phyloP scores from a whole-genome alignment of 2,329 filamentous ascomycete species.

The Neofusicoccum laricinum region DNA sequence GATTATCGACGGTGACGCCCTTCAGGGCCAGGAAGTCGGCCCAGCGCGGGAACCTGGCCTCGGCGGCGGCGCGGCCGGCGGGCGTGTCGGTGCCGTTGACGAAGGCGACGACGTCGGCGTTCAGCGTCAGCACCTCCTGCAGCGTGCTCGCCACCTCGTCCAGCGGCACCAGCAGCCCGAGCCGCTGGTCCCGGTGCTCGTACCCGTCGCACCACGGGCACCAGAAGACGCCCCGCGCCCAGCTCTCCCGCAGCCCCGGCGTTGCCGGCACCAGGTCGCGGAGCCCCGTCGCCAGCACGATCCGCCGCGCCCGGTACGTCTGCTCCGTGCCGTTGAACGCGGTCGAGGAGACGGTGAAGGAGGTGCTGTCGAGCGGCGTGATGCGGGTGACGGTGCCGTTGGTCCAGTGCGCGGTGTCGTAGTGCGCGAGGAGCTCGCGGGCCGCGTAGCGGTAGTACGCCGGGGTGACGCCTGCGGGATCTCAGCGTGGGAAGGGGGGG shows the following conservation, averaged over 20 bases:
- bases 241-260: background rate
- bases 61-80: background rate
- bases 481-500: background rate
- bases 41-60: background rate
- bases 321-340: too few relatives aligned
- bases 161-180: background rate
- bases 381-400: background rate
- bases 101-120: constrained; percentile 4
- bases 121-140: background rate
- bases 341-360: background rate
- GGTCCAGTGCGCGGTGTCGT: background rate
- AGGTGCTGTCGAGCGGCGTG: background rate
- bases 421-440: background rate
- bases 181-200: background rate
- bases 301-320: background rate
- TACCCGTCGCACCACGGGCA: constrained; percentile 11
- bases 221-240: constrained; percentile 1
- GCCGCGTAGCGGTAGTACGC: constrained; percentile 1
- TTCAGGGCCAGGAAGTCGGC: background rate
- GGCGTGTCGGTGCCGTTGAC: constrained; percentile 9
- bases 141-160: background rate
- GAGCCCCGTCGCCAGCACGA: background rate
- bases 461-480: background rate
- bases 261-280: background rate
- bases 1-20: background rate